Conservation (phyloP, 495 filamentous ascomycete species). For the Talaromyces liani region DNA sequence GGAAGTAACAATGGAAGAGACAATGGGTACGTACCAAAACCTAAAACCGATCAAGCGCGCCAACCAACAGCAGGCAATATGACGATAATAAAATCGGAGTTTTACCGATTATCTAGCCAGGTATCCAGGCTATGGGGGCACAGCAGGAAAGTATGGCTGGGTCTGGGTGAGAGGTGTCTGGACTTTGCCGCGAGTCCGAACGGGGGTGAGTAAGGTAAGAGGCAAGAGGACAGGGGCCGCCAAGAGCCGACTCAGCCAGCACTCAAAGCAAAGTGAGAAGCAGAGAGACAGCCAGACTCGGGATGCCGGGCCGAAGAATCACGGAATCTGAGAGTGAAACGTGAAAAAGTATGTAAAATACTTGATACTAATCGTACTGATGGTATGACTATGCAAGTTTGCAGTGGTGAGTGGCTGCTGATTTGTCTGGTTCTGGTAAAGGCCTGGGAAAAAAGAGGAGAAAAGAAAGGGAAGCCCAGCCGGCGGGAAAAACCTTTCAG, state of each 20-base stretch:
- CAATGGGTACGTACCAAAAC: background rate
- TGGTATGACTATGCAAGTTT: background rate
- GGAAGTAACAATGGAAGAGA: background rate
- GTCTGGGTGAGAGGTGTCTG: background rate
- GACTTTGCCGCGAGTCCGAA: background rate
- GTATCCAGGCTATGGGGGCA: background rate
- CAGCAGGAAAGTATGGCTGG: background rate
- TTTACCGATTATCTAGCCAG: background rate
- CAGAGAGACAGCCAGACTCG: background rate
- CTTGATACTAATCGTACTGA: background rate
- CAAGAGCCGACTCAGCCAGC: background rate
- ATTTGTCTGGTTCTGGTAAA: background rate
- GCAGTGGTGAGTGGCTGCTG: background rate
- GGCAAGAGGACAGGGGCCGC: background rate
- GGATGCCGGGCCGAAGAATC: background rate
- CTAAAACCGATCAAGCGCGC: background rate
- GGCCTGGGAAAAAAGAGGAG: constrained; percentile 3
- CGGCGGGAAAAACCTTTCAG: background rate
- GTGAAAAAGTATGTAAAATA: constrained; percentile 1
- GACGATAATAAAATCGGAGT: background rate
- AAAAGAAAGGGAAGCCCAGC: constrained; percentile 3
- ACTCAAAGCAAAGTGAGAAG: background rate
- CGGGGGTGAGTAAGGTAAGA: background rate
- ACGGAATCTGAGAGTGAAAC: background rate
- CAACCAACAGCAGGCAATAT: background rate